Percentiles rank a stretch among this genome's conserved stretches.
phyloP scores from a whole-genome alignment of 495 filamentous ascomycete species.

The Rusavskia elegans region DNA sequence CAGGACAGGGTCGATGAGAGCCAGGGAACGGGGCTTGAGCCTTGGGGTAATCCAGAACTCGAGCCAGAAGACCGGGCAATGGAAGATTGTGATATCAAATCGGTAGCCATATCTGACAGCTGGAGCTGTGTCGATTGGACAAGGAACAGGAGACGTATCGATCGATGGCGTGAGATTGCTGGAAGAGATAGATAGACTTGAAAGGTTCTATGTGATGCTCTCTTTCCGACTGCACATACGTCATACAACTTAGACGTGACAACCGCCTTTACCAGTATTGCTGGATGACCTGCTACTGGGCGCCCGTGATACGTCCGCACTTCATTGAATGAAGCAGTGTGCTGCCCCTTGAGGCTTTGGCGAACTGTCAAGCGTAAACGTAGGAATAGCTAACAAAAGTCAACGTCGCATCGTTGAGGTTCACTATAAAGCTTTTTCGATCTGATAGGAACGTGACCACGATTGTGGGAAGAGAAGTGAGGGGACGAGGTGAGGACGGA shows the following conservation, averaged over 20 bases:
- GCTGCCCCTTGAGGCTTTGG: too few relatives aligned
- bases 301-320: too few relatives aligned
- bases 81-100: conserved; percentile 6
- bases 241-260: neutral
- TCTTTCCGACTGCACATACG: neutral
- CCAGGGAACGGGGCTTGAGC: neutral
- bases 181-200: neutral
- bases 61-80: neutral
- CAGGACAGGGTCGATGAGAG: neutral
- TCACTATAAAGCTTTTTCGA: too few relatives aligned
- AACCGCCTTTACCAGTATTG: neutral
- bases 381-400: too few relatives aligned
- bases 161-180: conserved; percentile 1
- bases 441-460: too few relatives aligned
- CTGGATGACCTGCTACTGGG: too few relatives aligned
- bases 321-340: too few relatives aligned
- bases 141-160: conserved; percentile 5
- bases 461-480: too few relatives aligned
- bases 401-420: too few relatives aligned
- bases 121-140: conserved; percentile 4
- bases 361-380: too few relatives aligned
- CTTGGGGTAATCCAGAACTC: neutral
- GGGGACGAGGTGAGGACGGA: too few relatives aligned
- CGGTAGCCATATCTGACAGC: conserved; percentile 9
- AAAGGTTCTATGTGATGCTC: neutral